Evolutionary conservation across 352 stramenopile species (phyloP).

Genomic region (Phytophthora syringae): DNA sequence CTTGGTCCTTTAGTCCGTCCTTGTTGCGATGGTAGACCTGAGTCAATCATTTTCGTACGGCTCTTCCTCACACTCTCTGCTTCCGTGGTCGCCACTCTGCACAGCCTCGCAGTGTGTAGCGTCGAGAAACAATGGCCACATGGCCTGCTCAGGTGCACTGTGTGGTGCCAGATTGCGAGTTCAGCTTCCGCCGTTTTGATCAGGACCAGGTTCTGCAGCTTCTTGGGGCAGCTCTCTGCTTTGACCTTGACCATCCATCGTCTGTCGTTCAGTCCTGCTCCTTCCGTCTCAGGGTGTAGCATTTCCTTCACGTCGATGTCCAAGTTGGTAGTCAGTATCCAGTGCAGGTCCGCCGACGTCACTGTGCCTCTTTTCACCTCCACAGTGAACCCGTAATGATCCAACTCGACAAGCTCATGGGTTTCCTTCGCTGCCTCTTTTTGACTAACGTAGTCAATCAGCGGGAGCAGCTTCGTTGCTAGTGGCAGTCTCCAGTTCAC

Average conservation of each 20-base stretch:
- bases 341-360: not conserved
- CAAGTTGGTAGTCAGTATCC: not conserved
- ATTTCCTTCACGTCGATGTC: not conserved
- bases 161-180: no score
- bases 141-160: no score
- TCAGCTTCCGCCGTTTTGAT: no score
- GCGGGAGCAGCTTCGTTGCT: not conserved
- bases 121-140: no score
- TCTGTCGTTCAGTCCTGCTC: not conserved
- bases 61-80: no score
- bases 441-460: not conserved
- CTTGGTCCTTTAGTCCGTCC: no score
- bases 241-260: not conserved
- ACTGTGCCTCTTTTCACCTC: not conserved
- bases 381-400: not conserved
- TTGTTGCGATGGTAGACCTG: no score
- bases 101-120: no score
- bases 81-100: no score
- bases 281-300: not conserved
- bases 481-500: not conserved
- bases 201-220: not conserved
- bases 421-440: not conserved
- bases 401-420: not conserved
- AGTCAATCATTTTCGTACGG: no score
- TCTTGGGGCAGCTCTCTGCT: not conserved